A percentile compares a stretch with the other conserved stretches of the same genome.
phyloP scores from a whole-genome alignment of 2,329 filamentous ascomycete genomes.

The Arachnomyces sp. region DNA sequence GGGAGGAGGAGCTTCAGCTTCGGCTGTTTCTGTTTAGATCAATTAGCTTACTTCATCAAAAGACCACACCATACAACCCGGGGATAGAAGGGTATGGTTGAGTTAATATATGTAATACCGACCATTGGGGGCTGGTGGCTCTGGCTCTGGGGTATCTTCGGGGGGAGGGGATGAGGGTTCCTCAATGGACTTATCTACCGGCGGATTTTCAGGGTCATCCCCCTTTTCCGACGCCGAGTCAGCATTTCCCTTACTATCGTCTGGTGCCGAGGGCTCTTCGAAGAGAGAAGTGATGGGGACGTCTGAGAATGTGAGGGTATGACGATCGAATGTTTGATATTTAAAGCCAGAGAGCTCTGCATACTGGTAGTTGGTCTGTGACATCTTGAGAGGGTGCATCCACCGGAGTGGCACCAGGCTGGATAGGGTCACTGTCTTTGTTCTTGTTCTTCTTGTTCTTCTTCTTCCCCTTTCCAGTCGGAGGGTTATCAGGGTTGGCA shows the following conservation, averaged over 20 bases:
- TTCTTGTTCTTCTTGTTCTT: slow-evolving; percentile 30
- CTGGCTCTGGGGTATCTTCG: slow-evolving; percentile 3
- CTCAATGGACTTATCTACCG: slow-evolving; percentile 2
- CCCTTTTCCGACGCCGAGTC: slow-evolving; percentile 25
- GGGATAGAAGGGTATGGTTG: too few species aligned
- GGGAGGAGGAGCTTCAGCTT: background rate
- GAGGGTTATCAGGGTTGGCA: too few species aligned
- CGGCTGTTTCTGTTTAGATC: background rate
- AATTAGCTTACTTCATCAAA: background rate
- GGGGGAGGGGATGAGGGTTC: slow-evolving; percentile 3
- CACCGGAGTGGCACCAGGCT: slow-evolving; percentile 23
- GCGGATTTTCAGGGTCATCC: slow-evolving; percentile 15
- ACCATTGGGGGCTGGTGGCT: slow-evolving; percentile 4
- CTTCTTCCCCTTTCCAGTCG: slow-evolving; percentile 28
- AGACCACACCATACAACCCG: too few species aligned
- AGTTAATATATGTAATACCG: too few species aligned
- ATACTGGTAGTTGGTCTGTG: slow-evolving; percentile 29
- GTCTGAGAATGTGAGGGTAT: slow-evolving; percentile 28
- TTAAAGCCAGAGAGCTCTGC: slow-evolving; percentile 34
- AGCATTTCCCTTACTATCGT: slow-evolving; percentile 31
- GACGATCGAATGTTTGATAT: slow-evolving; percentile 36
- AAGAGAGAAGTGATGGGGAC: slow-evolving; percentile 27
- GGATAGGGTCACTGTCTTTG: slow-evolving; percentile 23
- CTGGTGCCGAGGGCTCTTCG: slow-evolving; percentile 26
- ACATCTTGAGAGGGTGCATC: slow-evolving; percentile 29